Conservation (phyloP, 192 early-diverging fungal species). For the Physocladia obscura region DNA sequence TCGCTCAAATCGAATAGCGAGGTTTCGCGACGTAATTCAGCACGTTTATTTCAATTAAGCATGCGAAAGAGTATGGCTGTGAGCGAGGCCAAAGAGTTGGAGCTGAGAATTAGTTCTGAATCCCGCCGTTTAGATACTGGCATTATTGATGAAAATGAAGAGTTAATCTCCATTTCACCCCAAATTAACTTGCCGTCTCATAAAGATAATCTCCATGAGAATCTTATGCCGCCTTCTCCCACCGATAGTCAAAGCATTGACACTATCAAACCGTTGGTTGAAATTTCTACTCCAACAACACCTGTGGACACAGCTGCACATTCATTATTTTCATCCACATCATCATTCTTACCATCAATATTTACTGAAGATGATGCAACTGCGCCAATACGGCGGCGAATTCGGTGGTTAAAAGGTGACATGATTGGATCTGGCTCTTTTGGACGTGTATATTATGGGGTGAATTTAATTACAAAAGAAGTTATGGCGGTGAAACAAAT, state of each 20-base stretch:
- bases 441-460: conserved; percentile 87
- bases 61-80: neutral
- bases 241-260: no score
- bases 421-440: conserved; percentile 90
- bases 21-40: neutral
- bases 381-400: conserved; percentile 2
- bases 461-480: conserved; percentile 78
- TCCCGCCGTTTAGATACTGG: no score
- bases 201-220: neutral
- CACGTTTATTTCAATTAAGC: neutral
- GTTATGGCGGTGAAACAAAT: conserved; percentile 62
- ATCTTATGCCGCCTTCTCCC: neutral
- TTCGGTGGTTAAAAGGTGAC: conserved; percentile 80
- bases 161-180: no score
- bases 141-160: neutral
- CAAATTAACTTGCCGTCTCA: neutral
- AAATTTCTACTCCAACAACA: neutral
- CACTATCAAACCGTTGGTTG: neutral
- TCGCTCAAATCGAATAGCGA: neutral
- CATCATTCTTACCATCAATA: no score
- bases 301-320: neutral
- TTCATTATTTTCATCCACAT: no score
- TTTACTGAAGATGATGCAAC: conserved; percentile 18
- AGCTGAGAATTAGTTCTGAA: no score
- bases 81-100: neutral